Conservation (phyloP, 2,329 filamentous ascomycete species). For the Mariannaea sp. region DNA sequence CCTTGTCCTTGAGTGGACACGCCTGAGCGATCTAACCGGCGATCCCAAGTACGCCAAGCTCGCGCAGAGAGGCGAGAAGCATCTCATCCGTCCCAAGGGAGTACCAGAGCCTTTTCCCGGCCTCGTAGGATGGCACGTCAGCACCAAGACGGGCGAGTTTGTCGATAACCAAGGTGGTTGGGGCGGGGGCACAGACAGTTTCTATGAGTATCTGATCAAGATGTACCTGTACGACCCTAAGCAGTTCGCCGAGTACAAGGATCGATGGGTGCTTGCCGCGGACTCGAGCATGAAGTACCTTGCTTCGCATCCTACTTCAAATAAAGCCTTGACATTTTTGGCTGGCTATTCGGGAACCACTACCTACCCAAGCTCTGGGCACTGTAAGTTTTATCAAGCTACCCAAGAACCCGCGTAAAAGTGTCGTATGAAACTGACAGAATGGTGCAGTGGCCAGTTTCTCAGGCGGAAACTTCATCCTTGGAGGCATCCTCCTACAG, state of each 20-base stretch:
- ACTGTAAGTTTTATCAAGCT: constrained; percentile 49
- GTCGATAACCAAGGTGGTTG: constrained; percentile 72
- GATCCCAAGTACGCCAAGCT: constrained; percentile 69
- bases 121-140: constrained; percentile 70
- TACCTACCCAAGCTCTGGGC: constrained; percentile 52
- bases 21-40: constrained; percentile 74
- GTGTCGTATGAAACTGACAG: constrained; percentile 42
- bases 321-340: constrained; percentile 75
- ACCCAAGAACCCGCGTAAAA: rapidly evolving
- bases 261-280: constrained; percentile 76
- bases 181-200: constrained; percentile 78
- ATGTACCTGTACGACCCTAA: constrained; percentile 80
- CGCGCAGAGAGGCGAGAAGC: constrained; percentile 68
- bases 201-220: constrained; percentile 90
- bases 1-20: constrained; percentile 83
- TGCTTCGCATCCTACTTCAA: constrained; percentile 66
- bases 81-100: constrained; percentile 64
- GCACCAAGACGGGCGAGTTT: constrained; percentile 69
- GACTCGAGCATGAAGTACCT: constrained; percentile 77
- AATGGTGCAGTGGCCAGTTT: constrained; percentile 63
- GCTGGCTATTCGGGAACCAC: constrained; percentile 58
- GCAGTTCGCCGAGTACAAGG: constrained; percentile 67
- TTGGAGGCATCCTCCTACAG: constrained; percentile 73
- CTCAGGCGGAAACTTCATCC: constrained; percentile 82
- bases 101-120: constrained; percentile 75